Conservation (phyloP, 2,329 filamentous ascomycete species). For the Exutisphaerella laricina region DNA sequence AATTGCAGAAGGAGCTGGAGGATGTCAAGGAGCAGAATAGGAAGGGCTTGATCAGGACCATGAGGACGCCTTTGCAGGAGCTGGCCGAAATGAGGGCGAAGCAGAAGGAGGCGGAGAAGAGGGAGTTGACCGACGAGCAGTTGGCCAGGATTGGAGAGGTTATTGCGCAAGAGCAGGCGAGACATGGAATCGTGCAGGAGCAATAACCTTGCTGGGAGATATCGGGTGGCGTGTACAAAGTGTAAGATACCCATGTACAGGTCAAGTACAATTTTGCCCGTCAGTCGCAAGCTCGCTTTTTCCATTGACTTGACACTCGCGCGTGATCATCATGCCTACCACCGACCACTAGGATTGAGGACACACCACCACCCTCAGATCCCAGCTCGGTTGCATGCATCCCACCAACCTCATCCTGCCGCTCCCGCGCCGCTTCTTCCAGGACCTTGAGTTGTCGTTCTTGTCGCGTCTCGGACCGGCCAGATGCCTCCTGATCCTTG, state of each 20-base stretch:
- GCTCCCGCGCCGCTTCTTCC: too few relatives aligned
- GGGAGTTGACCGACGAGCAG: slow-evolving; percentile 35
- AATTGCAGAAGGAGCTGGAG: slow-evolving; percentile 58
- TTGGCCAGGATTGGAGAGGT: slow-evolving; percentile 40
- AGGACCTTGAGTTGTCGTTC: too few relatives aligned
- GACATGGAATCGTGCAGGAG: slow-evolving; percentile 1
- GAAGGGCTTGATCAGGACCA: slow-evolving; percentile 35
- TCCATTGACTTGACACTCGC: too few relatives aligned
- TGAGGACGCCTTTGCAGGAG: slow-evolving; percentile 47
- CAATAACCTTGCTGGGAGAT: background rate
- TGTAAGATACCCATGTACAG: slow-evolving; percentile 15
- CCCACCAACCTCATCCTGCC: too few relatives aligned
- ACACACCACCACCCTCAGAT: too few relatives aligned
- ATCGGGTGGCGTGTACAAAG: slow-evolving; percentile 1
- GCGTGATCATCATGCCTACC: too few relatives aligned
- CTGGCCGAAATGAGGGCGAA: slow-evolving; percentile 36
- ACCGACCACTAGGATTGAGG: too few relatives aligned
- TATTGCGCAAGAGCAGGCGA: slow-evolving; percentile 29
- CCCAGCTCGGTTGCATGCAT: too few relatives aligned
- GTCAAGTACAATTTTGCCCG: too few relatives aligned
- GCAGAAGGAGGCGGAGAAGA: slow-evolving; percentile 36
- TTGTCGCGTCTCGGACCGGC: too few relatives aligned
- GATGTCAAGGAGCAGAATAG: slow-evolving; percentile 46
- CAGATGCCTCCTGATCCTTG: too few relatives aligned
- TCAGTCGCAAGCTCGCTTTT: too few relatives aligned